Percentiles rank a stretch among this genome's conserved stretches.
phyloP scores from a whole-genome alignment of 2,329 filamentous ascomycete genomes.

The Verticillium klebahnii region DNA sequence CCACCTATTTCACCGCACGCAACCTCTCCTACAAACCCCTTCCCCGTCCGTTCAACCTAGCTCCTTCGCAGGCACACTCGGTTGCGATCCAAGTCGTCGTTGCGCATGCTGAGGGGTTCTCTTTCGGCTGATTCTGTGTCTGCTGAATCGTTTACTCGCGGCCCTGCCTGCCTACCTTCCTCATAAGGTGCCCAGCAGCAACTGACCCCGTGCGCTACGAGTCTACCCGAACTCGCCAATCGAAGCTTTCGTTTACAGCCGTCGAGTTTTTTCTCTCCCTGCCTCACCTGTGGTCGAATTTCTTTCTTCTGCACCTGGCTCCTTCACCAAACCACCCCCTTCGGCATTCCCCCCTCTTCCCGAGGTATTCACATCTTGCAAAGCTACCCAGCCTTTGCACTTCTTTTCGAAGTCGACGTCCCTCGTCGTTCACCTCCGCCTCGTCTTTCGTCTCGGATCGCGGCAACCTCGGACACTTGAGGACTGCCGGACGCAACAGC shows the following conservation, averaged over 20 bases:
- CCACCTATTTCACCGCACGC: constrained; percentile 4
- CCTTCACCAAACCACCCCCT: background rate
- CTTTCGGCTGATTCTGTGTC: background rate
- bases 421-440: background rate
- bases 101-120: background rate
- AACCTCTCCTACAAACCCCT: constrained; percentile 7
- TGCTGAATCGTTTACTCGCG: background rate
- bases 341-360: background rate
- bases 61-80: background rate
- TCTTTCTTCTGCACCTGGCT: background rate
- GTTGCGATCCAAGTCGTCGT: background rate
- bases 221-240: constrained; percentile 1
- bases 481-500: background rate
- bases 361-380: background rate
- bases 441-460: background rate
- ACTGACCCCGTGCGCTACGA: background rate
- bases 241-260: background rate
- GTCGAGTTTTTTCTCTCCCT: background rate
- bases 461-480: background rate
- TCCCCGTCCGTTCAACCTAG: background rate
- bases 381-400: background rate
- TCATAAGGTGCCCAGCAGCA: background rate
- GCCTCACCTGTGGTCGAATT: background rate
- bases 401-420: background rate
- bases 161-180: background rate